Percentiles rank a stretch among this genome's conserved stretches.
These are phyloP conservation scores for Diaporthe vaccinii DNA, from an alignment of 2,329 filamentous ascomycete genomes.

Conservation along the genomic window DNA sequence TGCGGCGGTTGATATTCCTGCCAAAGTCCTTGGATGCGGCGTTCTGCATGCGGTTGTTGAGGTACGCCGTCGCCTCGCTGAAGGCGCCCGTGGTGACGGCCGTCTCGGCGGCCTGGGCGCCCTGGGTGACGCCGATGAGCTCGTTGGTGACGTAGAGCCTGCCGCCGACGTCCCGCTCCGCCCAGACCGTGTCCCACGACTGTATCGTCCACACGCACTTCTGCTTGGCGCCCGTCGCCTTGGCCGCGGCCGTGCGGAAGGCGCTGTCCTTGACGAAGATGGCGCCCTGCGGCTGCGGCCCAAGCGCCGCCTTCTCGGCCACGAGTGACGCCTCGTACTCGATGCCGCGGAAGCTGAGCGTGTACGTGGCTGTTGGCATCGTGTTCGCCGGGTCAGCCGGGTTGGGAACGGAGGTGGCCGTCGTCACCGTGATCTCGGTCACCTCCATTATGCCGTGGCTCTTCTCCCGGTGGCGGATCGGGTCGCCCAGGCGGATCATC, in stretches of 20 bases:
- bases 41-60: slow-evolving; percentile 66
- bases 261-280: slow-evolving; percentile 40
- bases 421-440: slow-evolving; percentile 44
- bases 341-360: slow-evolving; percentile 38
- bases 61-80: slow-evolving; percentile 60
- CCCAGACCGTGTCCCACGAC: slow-evolving; percentile 45
- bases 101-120: slow-evolving; percentile 40
- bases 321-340: slow-evolving; percentile 38
- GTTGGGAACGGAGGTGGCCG: slow-evolving; percentile 37
- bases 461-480: slow-evolving; percentile 49
- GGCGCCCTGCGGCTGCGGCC: slow-evolving; percentile 39
- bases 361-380: slow-evolving; percentile 4
- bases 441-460: slow-evolving; percentile 43
- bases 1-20: slow-evolving; percentile 55
- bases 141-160: slow-evolving; percentile 71
- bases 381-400: slow-evolving; percentile 41
- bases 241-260: slow-evolving; percentile 39
- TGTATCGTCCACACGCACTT: slow-evolving; percentile 40
- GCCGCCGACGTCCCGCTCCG: slow-evolving; percentile 62
- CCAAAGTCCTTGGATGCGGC: slow-evolving; percentile 59
- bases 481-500: slow-evolving; percentile 51
- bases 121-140: slow-evolving; percentile 54
- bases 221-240: slow-evolving; percentile 38
- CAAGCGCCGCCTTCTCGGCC: slow-evolving; percentile 33
- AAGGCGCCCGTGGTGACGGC: slow-evolving; percentile 55